phyloP scores from a whole-genome alignment of 495 filamentous ascomycete species.

The Clavariopsis aquatica region DNA sequence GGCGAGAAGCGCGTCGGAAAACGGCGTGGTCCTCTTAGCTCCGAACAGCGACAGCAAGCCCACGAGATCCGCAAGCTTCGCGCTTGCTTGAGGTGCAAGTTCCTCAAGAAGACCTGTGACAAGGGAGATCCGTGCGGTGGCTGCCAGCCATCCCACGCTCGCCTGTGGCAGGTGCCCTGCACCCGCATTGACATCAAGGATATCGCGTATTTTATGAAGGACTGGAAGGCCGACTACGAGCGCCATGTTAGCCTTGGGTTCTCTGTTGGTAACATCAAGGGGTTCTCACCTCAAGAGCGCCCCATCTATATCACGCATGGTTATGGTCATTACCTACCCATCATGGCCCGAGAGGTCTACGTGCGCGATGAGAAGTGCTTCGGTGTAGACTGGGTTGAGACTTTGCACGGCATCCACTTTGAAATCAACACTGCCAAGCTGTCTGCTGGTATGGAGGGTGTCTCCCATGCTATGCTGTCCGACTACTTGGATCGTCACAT shows the following conservation, averaged over 20 bases:
- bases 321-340: constrained; percentile 83
- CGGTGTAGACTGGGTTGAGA: constrained; percentile 86
- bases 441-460: constrained; percentile 79
- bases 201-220: constrained; percentile 96
- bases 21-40: constrained; percentile 79
- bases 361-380: constrained; percentile 92
- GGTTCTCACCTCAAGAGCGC: constrained; percentile 77
- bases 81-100: constrained; percentile 93
- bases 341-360: constrained; percentile 86
- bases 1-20: constrained; percentile 88
- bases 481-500: constrained; percentile 93
- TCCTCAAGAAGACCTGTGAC: constrained; percentile 96
- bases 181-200: constrained; percentile 97
- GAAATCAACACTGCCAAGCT: constrained; percentile 82
- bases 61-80: constrained; percentile 90
- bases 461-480: constrained; percentile 71
- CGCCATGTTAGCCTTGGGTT: constrained; percentile 82
- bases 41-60: constrained; percentile 92
- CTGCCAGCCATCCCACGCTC: constrained; percentile 88
- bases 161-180: constrained; percentile 93
- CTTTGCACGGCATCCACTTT: constrained; percentile 69
- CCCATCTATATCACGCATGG: constrained; percentile 63
- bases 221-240: constrained; percentile 94
- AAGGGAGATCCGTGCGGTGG: constrained; percentile 91
- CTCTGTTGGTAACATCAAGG: constrained; percentile 90